Evolutionary conservation across 768 basidiomycete species (phyloP), one percentile per base, ranked within the genome.

Genomic region (Amanita molliuscula): DNA sequence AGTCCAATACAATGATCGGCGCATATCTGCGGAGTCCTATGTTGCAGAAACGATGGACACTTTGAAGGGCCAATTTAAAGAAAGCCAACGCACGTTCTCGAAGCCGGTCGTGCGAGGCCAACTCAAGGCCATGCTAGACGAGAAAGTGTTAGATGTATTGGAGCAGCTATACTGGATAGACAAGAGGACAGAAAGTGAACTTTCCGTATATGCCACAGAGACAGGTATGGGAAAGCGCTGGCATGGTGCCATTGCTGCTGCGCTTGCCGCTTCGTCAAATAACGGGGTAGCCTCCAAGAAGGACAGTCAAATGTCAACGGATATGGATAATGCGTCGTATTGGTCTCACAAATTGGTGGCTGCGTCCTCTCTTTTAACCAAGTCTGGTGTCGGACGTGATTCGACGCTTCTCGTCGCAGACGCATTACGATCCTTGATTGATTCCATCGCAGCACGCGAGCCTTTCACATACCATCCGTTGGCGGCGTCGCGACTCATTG

Each of bases 161-260:
- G 96, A 98, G 66, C 88, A 91, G 64, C 76, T 97, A 2, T 99
- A 99, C 63, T 99, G 96, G 96, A 72, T 85, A 35, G 96, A 99
- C 67, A 86, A 88, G 60, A 84, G 89, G 16, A 76, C 83, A 31
- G 49, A 50, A 16, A 44, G 29, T 18, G 49, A 50, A 16, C 42
- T 50, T 13, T 35, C 49, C 11, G 29, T 33, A n/a, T 50, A 50
- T 36, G 49, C 49, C 11, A 50, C 28, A 16, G 49, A 50, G 23
- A n/a, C 31, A 9, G 34, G 18, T 1, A 49, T 49, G 48, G 40
- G 25, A 26, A 42, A 23, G 15, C 49, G 49, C 42, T 50, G 49
- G 49, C 29, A 44, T n/a, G 15, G 6, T 34, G 49, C 49, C 8
- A 16, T n/a, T 7, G 3, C 28, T 35, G 31, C 49, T 18, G 29